Percentiles rank a stretch among this genome's conserved stretches.
phyloP scores from a whole-genome alignment of 2,329 filamentous ascomycete species.

The Cylindrodendrum hubeiense region DNA sequence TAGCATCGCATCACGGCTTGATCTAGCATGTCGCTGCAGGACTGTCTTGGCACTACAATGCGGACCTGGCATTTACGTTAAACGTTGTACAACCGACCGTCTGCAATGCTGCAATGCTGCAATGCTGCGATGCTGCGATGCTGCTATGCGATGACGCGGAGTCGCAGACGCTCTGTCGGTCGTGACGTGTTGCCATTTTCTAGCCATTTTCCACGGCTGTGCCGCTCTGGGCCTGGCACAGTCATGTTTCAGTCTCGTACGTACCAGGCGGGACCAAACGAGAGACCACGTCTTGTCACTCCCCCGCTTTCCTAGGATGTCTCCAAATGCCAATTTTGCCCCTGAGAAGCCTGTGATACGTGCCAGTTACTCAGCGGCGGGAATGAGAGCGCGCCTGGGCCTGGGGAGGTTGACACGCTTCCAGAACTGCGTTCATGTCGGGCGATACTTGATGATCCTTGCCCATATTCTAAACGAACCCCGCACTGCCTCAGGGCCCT shows the following conservation, averaged over 20 bases:
- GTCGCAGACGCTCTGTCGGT: constrained; percentile 16
- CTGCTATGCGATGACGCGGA: constrained; percentile 10
- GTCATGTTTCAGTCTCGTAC: constrained; percentile 25
- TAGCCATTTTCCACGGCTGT: constrained; percentile 6
- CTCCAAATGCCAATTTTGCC: not conserved
- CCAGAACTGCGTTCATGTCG: not conserved
- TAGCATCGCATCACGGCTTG: constrained; percentile 43
- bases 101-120: constrained; percentile 7
- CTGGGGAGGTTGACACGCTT: not conserved
- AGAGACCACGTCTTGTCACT: constrained; percentile 4
- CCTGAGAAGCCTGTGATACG: not conserved
- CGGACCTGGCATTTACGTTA: constrained; percentile 12
- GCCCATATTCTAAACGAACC: not conserved
- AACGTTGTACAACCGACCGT: constrained; percentile 17
- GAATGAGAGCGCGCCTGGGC: not conserved
- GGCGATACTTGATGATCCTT: not conserved
- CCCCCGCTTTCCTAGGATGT: not conserved
- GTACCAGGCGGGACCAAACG: constrained; percentile 14
- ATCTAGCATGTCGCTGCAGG: constrained; percentile 36
- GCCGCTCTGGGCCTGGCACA: constrained; percentile 20
- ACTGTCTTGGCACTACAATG: constrained; percentile 10
- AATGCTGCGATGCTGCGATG: not conserved
- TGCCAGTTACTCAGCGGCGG: not conserved
- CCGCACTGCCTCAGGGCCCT: constrained; percentile 18
- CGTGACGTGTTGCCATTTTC: constrained; percentile 19